Base-by-base conservation (phyloP, 495 filamentous ascomycete genomes). In the Parathielavia hyrcaniae region DNA sequence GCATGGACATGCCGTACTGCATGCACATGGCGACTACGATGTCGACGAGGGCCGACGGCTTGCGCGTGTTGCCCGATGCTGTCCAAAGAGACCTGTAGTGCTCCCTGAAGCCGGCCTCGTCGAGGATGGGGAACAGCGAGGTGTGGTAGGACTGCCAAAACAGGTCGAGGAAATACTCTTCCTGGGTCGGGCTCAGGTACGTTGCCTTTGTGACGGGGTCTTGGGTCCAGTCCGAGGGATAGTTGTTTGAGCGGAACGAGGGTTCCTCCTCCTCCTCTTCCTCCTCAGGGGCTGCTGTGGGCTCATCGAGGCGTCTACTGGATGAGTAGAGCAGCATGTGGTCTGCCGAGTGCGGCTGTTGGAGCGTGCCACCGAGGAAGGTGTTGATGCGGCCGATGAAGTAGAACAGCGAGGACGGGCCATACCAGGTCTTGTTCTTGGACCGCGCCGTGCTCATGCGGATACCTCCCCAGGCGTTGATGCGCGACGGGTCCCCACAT, bases 331-430 rank as follows among this genome's bases (percentile, higher is more conserved):
- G 46, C 26, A 48, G 26, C 46, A 48, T 48, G 46, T 48, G 46
- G 32, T 48, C 46, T n/a, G 46, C 26, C 26, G 26, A 48, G 46
- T 48, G 46, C 26, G 46, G 23, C 26, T 48, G 46, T 34, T 48
- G 14, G 26, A 48, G 46, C 14, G 14, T 48, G 17, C 46, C 26
- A 8, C 20, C 26, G 23, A 48, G 16, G 26, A 48, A 48, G 46
- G 32, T 32, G 46, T 48, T 48, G 46, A 48, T 48, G 26, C 46
- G 46, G 46, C 46, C 46, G 46, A 48, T 48, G 46, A 48, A 48
- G 46, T 32, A 48, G 26, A 48, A 48, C 14, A 48, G 46, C 26
- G 46, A 48, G 14, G 46, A 48, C 5, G 46, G 46, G 1, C 46
- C 46, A 14, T 48, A 48, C 46, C 46, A 48, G 26, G 46, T 48